A percentile compares a stretch with the other conserved stretches of the same genome.
These are phyloP conservation scores for Alternaria conjuncta DNA, from an alignment of 2,329 filamentous ascomycete genomes.

Conservation along the genomic window DNA sequence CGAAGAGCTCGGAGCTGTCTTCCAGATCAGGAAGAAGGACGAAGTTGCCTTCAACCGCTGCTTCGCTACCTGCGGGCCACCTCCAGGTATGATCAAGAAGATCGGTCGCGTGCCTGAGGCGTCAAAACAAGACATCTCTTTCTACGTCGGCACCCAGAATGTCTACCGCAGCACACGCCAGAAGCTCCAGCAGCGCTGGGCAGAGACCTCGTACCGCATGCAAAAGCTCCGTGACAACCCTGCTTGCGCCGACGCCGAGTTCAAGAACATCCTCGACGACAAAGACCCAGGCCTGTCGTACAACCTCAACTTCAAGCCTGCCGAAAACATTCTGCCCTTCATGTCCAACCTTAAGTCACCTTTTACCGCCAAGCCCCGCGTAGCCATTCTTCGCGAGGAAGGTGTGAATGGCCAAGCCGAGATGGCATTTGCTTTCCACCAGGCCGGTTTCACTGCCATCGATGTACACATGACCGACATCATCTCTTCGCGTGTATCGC, in stretches of 20 bases:
- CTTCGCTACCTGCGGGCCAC: slow-evolving; percentile 88
- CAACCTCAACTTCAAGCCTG: slow-evolving; percentile 79
- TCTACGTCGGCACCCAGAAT: slow-evolving; percentile 73
- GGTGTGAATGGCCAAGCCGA: slow-evolving; percentile 96
- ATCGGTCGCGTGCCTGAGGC: slow-evolving; percentile 77
- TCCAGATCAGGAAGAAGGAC: slow-evolving; percentile 87
- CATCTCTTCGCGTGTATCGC: slow-evolving; percentile 77
- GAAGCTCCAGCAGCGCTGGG: slow-evolving; percentile 86
- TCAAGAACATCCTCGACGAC: slow-evolving; percentile 74
- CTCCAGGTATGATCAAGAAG: slow-evolving; percentile 79
- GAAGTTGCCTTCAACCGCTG: slow-evolving; percentile 86
- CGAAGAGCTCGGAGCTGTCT: slow-evolving; percentile 93
- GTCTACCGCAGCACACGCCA: slow-evolving; percentile 73
- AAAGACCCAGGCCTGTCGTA: slow-evolving; percentile 83
- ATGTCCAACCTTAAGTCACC: slow-evolving; percentile 66
- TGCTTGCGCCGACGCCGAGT: slow-evolving; percentile 83
- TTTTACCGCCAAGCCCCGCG: slow-evolving; percentile 71
- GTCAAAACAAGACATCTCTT: slow-evolving; percentile 75
- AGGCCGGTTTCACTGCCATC: slow-evolving; percentile 87
- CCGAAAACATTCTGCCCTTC: slow-evolving; percentile 76
- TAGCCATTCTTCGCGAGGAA: slow-evolving; percentile 93
- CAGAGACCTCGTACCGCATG: slow-evolving; percentile 87
- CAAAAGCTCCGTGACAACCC: slow-evolving; percentile 90
- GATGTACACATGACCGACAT: slow-evolving; percentile 97
- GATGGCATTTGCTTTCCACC: slow-evolving; percentile 95